phyloP scores from a whole-genome alignment of 2,329 filamentous ascomycete genomes.

The Fusarium anthophilum region DNA sequence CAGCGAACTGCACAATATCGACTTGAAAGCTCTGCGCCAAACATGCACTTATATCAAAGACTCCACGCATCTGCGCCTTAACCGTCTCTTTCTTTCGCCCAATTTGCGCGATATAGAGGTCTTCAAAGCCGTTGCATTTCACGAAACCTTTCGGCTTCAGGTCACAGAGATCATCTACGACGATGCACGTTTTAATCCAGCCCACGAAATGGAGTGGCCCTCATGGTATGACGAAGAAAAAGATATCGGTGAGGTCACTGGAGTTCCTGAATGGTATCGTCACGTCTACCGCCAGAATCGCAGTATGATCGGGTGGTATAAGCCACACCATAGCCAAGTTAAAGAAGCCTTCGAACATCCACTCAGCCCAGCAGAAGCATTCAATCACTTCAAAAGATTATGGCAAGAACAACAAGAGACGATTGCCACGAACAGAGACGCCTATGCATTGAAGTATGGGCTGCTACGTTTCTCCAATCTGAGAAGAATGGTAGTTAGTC shows the following conservation, averaged over 20 bases:
- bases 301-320: accelerated
- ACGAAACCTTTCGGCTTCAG: constrained; percentile 1
- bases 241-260: neutral
- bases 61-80: neutral
- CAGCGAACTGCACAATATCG: neutral
- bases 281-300: neutral
- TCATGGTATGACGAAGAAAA: neutral
- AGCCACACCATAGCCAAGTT: neutral
- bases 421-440: constrained; percentile 42
- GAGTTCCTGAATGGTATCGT: neutral
- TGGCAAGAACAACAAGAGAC: constrained; percentile 48
- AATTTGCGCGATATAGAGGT: neutral
- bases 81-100: neutral
- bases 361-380: constrained; percentile 22
- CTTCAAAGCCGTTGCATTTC: neutral
- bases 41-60: neutral
- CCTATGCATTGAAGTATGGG: constrained; percentile 43
- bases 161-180: constrained; percentile 34
- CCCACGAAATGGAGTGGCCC: neutral
- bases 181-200: constrained; percentile 8
- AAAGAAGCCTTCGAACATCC: neutral
- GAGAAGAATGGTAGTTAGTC: constrained; percentile 50
- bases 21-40: neutral
- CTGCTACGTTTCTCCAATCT: constrained; percentile 48
- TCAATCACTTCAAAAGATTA: constrained; percentile 46